phyloP scores from a whole-genome alignment of 768 basidiomycete species.

The Gymnopilus junonius region DNA sequence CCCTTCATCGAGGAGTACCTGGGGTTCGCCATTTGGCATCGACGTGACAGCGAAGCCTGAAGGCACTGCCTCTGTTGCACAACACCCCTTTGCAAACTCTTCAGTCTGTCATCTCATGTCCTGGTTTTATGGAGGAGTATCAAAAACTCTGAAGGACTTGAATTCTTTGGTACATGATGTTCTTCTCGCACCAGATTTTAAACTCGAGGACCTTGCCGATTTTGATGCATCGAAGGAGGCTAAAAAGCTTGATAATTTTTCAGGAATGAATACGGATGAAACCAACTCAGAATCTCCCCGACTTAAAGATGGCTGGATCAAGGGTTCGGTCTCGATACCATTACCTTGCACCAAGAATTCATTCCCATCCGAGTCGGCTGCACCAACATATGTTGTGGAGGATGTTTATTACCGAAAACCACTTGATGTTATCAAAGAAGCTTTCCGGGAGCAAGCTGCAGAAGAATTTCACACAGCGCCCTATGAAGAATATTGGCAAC shows the following conservation, averaged over 20 bases:
- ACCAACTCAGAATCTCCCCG: not conserved
- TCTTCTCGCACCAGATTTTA: not conserved
- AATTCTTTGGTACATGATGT: not conserved
- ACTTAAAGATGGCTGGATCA: not conserved
- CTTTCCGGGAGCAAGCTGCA: slow-evolving; percentile 7
- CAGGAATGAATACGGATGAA: not conserved
- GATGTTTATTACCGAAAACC: slow-evolving; percentile 16
- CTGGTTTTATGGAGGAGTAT: not conserved
- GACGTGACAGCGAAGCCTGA: not conserved
- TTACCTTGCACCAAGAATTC: not conserved
- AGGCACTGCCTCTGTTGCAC: not conserved
- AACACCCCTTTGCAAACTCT: not conserved
- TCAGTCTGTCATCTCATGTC: not conserved
- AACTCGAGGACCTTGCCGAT: not conserved
- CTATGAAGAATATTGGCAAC: slow-evolving; percentile 30
- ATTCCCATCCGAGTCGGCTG: slow-evolving; percentile 18
- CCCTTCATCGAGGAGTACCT: not conserved
- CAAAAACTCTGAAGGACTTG: not conserved
- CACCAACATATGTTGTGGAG: slow-evolving; percentile 24
- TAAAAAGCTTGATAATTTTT: not conserved
- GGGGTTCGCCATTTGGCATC: not conserved
- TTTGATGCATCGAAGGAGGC: not conserved
- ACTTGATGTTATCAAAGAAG: slow-evolving; percentile 12
- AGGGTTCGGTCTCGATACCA: not conserved
- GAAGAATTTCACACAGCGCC: slow-evolving; percentile 26